Conservation (phyloP, 129 eudicot genomes). For the Solidago caesia region DNA sequence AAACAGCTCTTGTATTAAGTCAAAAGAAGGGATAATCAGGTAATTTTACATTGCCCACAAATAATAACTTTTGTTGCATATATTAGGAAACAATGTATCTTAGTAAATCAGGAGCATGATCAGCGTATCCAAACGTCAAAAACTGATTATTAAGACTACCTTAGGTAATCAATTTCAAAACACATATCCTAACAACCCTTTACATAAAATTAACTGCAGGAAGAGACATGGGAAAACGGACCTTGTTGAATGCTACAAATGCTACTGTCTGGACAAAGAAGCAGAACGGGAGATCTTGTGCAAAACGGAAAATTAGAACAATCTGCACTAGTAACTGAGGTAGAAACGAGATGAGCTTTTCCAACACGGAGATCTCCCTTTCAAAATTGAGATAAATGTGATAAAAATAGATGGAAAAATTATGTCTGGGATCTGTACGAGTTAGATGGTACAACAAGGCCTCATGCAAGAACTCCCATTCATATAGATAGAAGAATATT, state of each 20-base stretch:
- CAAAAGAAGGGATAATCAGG: neutral
- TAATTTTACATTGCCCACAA: neutral
- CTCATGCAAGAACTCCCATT: conserved; percentile 87
- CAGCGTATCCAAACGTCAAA: neutral
- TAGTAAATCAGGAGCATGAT: neutral
- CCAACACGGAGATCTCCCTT: conserved; percentile 55
- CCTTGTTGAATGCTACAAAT: conserved; percentile 98
- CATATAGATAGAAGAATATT: conserved; percentile 63
- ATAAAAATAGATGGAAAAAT: conserved; percentile 89
- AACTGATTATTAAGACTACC: neutral
- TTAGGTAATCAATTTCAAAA: neutral
- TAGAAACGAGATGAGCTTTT: conserved; percentile 83
- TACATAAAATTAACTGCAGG: neutral
- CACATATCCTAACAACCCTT: conserved; percentile 4
- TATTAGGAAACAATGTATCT: neutral
- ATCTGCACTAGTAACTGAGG: conserved; percentile 89
- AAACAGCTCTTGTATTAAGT: neutral
- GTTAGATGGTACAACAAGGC: conserved; percentile 91
- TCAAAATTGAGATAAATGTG: conserved; percentile 88
- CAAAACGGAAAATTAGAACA: conserved; percentile 62
- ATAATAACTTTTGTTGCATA: neutral
- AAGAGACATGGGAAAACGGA: conserved; percentile 26
- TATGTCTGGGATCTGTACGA: conserved; percentile 96
- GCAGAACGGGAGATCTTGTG: conserved; percentile 79
- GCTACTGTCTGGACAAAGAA: conserved; percentile 88